Conservation (phyloP, 768 basidiomycete species). For the Brasilioporus rufonigricans region DNA sequence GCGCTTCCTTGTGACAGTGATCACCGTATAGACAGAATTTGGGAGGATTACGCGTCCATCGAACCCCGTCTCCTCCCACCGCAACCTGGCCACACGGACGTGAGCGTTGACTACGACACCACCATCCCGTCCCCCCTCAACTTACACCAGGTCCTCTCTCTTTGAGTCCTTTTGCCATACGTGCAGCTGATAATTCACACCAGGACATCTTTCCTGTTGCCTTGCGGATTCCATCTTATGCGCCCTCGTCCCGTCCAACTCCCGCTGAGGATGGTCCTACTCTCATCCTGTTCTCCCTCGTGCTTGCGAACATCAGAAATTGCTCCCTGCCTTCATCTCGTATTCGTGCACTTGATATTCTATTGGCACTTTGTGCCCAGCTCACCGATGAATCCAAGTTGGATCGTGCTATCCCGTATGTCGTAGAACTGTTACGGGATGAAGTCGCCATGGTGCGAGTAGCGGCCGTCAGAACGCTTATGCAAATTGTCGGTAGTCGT, state of each 20-base stretch:
- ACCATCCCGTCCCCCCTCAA: slow-evolving; percentile 40
- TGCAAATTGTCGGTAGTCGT: slow-evolving; percentile 68
- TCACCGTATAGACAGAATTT: slow-evolving; percentile 75
- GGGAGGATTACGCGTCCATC: slow-evolving; percentile 83
- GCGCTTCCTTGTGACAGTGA: slow-evolving; percentile 81
- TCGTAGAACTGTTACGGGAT: slow-evolving; percentile 85
- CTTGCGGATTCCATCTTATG: slow-evolving; percentile 58
- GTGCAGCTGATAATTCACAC: slow-evolving; percentile 3
- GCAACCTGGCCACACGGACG: slow-evolving; percentile 43
- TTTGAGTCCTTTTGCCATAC: neutral
- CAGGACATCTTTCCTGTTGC: slow-evolving; percentile 81
- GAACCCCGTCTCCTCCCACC: slow-evolving; percentile 66
- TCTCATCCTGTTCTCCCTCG: slow-evolving; percentile 80
- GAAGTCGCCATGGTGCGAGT: slow-evolving; percentile 82
- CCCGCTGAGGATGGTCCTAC: slow-evolving; percentile 84
- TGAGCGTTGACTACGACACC: slow-evolving; percentile 52
- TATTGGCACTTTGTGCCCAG: slow-evolving; percentile 75
- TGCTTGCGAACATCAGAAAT: slow-evolving; percentile 88
- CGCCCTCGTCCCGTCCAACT: slow-evolving; percentile 42
- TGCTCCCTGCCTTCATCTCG: slow-evolving; percentile 85
- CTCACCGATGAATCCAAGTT: slow-evolving; percentile 94
- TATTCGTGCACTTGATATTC: slow-evolving; percentile 79
- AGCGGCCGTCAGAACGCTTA: slow-evolving; percentile 70
- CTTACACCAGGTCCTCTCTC: slow-evolving; percentile 54
- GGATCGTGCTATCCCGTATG: slow-evolving; percentile 89